Percentiles rank a stretch among this genome's conserved stretches.
Conservation (phyloP, 2,329 filamentous ascomycete species). For the Sporothrix euskadiensis region DNA sequence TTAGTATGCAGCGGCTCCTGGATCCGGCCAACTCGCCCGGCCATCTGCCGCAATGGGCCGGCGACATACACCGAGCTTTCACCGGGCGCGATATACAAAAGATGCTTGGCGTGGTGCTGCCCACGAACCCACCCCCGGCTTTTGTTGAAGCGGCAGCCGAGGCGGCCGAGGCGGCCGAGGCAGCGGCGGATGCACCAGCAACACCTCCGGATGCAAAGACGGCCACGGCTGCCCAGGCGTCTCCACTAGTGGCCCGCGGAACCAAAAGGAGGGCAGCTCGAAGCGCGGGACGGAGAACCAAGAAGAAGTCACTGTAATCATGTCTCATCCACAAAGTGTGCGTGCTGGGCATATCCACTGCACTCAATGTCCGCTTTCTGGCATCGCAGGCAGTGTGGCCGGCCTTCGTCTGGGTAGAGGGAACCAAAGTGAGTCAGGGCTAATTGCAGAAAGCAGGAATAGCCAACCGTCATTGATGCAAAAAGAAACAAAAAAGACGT, state of each 20-base stretch:
- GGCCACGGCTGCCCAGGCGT: neutral
- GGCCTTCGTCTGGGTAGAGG: neutral
- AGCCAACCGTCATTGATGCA: neutral
- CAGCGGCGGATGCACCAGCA: neutral
- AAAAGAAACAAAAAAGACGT: neutral
- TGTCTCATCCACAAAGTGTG: constrained; percentile 13
- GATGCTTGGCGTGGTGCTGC: neutral
- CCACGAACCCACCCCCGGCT: neutral
- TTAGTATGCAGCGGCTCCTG: neutral
- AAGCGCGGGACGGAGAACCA: neutral
- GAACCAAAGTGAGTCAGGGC: neutral
- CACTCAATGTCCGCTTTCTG: neutral
- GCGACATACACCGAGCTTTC: neutral
- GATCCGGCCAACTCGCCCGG: neutral
- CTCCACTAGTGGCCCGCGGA: neutral
- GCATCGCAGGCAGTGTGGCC: neutral
- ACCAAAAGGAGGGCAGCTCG: neutral
- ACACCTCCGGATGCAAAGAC: neutral
- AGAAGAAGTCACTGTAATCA: too few species aligned
- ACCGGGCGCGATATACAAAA: neutral
- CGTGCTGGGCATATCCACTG: constrained; percentile 10
- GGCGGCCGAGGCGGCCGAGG: neutral
- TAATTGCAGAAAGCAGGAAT: neutral
- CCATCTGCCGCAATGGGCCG: neutral
- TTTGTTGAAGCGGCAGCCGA: neutral